Conservation (phyloP, 495 filamentous ascomycete genomes). For the Evansstolkia leycettana region DNA sequence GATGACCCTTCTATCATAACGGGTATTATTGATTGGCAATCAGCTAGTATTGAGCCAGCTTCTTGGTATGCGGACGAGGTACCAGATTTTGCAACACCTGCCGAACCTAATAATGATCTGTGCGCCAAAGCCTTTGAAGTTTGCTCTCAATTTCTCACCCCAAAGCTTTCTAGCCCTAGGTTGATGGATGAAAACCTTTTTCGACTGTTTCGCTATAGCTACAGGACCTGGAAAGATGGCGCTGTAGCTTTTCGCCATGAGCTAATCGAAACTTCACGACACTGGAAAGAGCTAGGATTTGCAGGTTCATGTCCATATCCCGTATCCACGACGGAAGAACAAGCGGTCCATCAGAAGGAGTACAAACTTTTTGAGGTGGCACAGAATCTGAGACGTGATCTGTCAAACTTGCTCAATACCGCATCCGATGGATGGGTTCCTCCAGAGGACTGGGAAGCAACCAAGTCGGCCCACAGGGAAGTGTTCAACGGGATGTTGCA, state of each 20-base stretch:
- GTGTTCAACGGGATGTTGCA: conserved; percentile 21
- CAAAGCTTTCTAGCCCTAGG: conserved; percentile 20
- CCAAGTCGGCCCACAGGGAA: conserved; percentile 17
- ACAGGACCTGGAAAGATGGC: conserved; percentile 33
- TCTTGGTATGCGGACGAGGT: conserved; percentile 25
- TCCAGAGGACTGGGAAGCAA: conserved; percentile 22
- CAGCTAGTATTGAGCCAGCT: conserved; percentile 23
- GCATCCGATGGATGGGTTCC: conserved; percentile 29
- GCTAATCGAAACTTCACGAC: conserved; percentile 23
- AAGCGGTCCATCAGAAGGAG: conserved; percentile 20
- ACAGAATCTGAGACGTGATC: conserved; percentile 18
- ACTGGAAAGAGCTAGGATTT: conserved; percentile 29
- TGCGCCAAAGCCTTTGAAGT: conserved; percentile 20
- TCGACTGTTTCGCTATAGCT: conserved; percentile 29
- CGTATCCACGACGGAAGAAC: conserved; percentile 17
- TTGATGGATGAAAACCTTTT: conserved; percentile 25
- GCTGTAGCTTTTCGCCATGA: conserved; percentile 26
- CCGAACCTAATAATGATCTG: conserved; percentile 6
- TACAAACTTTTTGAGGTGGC: conserved; percentile 22
- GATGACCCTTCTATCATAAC: conserved; percentile 27
- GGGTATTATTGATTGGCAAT: conserved; percentile 31
- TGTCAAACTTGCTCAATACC: conserved; percentile 19
- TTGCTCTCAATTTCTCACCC: conserved; percentile 18
- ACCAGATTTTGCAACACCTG: conserved; percentile 21
- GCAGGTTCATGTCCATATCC: conserved; percentile 22